Percentiles rank a stretch among this genome's conserved stretches.
These are phyloP conservation scores for Vigna mungo DNA, from an alignment of 306 rosid species.

Conservation along the genomic window DNA sequence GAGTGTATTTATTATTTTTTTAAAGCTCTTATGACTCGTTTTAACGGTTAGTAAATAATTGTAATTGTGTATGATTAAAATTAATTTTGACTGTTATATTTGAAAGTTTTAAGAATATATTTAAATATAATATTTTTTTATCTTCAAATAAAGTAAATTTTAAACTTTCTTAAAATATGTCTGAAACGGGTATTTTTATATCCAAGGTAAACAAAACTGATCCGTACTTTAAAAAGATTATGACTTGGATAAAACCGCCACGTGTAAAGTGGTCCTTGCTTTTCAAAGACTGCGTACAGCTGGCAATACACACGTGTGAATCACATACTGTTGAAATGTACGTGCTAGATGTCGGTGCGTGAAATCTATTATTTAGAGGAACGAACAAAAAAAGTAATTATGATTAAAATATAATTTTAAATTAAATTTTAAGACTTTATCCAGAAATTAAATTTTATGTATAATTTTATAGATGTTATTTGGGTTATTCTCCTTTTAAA, in stretches of 20 bases:
- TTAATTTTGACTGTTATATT: not conserved
- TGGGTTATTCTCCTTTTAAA: not conserved
- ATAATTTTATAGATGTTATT: too few relatives aligned
- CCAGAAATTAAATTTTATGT: too few relatives aligned
- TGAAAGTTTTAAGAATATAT: not conserved
- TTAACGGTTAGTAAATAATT: not conserved
- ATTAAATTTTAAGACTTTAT: not conserved
- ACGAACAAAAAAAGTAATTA: too few relatives aligned
- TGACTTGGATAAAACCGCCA: not conserved
- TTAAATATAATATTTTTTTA: not conserved
- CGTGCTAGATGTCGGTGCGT: not conserved
- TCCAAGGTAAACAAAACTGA: not conserved
- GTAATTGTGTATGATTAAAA: not conserved
- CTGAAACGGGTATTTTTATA: not conserved
- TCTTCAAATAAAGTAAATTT: not conserved
- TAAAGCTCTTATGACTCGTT: not conserved
- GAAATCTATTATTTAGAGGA: too few relatives aligned
- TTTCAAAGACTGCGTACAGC: not conserved
- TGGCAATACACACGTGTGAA: slow-evolving; percentile 20
- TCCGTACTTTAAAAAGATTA: not conserved
- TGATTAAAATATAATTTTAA: too few relatives aligned
- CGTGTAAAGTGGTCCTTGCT: slow-evolving; percentile 10
- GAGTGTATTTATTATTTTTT: not conserved
- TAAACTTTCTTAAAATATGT: not conserved
- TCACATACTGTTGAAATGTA: not conserved